Percentiles rank a stretch among this genome's conserved stretches.
Evolutionary conservation across 257 asterid species (phyloP).

Genomic region (Nicotiana benthamiana): DNA sequence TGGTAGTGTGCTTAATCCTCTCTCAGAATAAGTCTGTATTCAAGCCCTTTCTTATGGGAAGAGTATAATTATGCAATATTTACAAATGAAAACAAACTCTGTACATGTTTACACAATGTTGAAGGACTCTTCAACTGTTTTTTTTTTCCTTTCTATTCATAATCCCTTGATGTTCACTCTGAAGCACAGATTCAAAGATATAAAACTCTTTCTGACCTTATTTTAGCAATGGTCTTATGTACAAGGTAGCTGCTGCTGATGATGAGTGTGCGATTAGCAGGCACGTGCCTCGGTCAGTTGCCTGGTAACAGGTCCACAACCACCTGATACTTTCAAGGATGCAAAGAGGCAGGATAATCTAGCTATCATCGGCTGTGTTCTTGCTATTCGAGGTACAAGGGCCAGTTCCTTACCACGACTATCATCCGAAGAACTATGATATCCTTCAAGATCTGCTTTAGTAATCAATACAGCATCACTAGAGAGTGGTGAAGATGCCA

Average conservation of each 20-base stretch:
- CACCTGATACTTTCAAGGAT: slow-evolving; percentile 60
- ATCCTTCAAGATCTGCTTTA: slow-evolving; percentile 90
- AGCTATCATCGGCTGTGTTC: slow-evolving; percentile 64
- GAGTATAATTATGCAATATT: neutral
- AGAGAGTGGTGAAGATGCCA: slow-evolving; percentile 38
- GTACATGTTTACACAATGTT: neutral
- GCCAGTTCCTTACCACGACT: slow-evolving; percentile 35
- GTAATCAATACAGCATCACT: slow-evolving; percentile 75
- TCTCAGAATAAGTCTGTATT: no score
- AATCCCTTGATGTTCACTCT: neutral
- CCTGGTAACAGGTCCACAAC: slow-evolving; percentile 36
- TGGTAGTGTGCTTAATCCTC: no score
- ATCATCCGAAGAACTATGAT: slow-evolving; percentile 42
- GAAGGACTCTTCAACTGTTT: neutral
- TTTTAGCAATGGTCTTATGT: slow-evolving; percentile 15
- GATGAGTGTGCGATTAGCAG: slow-evolving; percentile 27
- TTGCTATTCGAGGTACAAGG: slow-evolving; percentile 27
- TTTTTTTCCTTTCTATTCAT: neutral
- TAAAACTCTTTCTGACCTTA: neutral
- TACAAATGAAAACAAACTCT: neutral
- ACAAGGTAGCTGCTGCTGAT: slow-evolving; percentile 13
- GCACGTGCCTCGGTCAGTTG: slow-evolving; percentile 69
- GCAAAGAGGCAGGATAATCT: slow-evolving; percentile 78
- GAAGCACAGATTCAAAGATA: neutral
- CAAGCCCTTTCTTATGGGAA: no score